Percentiles rank a stretch among this genome's conserved stretches.
These are phyloP conservation scores for Kazachstania sp. DNA, from an alignment of 1,139 yeast genomes.

Conservation along the genomic window DNA sequence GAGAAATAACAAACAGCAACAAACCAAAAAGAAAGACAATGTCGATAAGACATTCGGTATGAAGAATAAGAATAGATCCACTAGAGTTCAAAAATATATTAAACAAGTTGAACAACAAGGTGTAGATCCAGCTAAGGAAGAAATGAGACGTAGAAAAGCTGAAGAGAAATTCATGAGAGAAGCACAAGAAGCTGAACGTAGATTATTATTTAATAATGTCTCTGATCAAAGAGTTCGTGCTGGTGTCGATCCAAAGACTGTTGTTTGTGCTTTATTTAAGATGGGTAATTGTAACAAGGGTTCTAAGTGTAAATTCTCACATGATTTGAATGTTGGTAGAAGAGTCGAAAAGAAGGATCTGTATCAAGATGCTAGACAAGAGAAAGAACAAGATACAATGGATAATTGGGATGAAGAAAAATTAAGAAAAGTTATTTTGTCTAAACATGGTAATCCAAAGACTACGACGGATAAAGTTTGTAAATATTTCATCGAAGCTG, in stretches of 20 bases:
- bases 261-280: constrained; percentile 84
- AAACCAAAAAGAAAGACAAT: constrained; percentile 62
- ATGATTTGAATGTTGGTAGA: constrained; percentile 78
- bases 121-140: constrained; percentile 57
- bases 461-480: constrained; percentile 95
- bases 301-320: constrained; percentile 85
- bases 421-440: constrained; percentile 71
- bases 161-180: constrained; percentile 92
- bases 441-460: constrained; percentile 90
- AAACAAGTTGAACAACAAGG: constrained; percentile 67
- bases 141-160: constrained; percentile 65
- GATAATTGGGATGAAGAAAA: constrained; percentile 97
- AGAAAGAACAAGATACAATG: constrained; percentile 81
- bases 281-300: constrained; percentile 89
- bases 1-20: constrained; percentile 57
- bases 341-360: constrained; percentile 85
- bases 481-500: constrained; percentile 91
- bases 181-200: constrained; percentile 79
- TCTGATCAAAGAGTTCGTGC: constrained; percentile 86
- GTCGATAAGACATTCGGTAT: constrained; percentile 93
- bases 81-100: constrained; percentile 82
- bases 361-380: constrained; percentile 77
- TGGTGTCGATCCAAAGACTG: constrained; percentile 95
- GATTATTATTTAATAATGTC: constrained; percentile 58
- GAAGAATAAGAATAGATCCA: constrained; percentile 87